Conservation (phyloP, 768 basidiomycete genomes). For the Dictyophora rubrovolvata region DNA sequence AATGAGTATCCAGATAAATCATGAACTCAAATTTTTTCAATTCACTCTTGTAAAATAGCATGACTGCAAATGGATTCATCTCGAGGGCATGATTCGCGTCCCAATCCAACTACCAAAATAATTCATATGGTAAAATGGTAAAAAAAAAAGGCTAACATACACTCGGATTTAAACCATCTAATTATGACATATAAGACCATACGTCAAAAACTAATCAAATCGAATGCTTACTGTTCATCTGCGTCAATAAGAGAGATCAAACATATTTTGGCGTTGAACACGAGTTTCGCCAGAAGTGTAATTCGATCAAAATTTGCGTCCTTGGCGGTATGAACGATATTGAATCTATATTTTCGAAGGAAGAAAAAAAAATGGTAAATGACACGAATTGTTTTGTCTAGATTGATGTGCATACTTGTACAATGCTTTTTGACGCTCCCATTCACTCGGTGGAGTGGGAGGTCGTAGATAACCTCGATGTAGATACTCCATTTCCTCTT, state of each 20-base stretch:
- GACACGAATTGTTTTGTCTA: not conserved
- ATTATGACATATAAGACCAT: not conserved
- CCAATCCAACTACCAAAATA: constrained; percentile 33
- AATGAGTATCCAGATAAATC: constrained; percentile 2
- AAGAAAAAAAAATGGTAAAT: no score
- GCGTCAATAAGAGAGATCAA: constrained; percentile 76
- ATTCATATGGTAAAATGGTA: constrained; percentile 6
- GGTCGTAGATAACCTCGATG: constrained; percentile 42
- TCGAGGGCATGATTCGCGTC: constrained; percentile 35
- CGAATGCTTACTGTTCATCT: constrained; percentile 59
- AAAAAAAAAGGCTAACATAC: constrained; percentile 30
- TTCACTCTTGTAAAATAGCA: constrained; percentile 67
- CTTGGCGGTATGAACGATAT: constrained; percentile 76
- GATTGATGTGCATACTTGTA: constrained; percentile 52
- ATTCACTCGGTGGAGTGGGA: constrained; percentile 77
- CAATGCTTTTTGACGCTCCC: constrained; percentile 70
- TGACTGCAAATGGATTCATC: constrained; percentile 76
- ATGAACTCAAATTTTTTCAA: not conserved
- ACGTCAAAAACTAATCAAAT: constrained; percentile 6
- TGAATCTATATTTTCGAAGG: constrained; percentile 45
- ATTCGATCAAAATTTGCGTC: constrained; percentile 93
- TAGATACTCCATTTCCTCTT: constrained; percentile 10
- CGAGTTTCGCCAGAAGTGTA: constrained; percentile 83
- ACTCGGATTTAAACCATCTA: constrained; percentile 87
- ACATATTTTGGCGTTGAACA: constrained; percentile 84